These are phyloP conservation scores for Scutellospora calospora DNA, from an alignment of 371 early-diverging fungal species.

Conservation along the genomic window DNA sequence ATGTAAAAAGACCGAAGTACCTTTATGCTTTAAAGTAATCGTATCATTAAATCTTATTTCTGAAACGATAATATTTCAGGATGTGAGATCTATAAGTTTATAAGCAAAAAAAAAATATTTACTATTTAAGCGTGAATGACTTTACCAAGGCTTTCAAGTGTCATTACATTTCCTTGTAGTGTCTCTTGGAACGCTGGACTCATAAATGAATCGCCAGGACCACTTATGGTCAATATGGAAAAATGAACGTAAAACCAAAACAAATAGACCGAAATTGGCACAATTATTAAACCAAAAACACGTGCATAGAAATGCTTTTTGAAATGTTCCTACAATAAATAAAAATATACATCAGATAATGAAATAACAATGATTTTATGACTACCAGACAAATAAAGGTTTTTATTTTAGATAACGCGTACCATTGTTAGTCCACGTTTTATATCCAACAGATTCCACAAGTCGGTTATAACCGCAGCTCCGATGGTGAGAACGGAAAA, in stretches of 20 bases:
- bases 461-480: slow-evolving; percentile 83
- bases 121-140: neutral
- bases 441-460: slow-evolving; percentile 92
- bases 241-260: slow-evolving; percentile 92
- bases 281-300: slow-evolving; percentile 76
- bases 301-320: slow-evolving; percentile 71
- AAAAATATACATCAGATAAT: neutral
- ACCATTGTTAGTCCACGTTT: slow-evolving; percentile 79
- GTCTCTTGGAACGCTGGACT: slow-evolving; percentile 88
- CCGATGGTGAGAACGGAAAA: slow-evolving; percentile 89
- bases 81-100: too few relatives aligned
- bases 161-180: slow-evolving; percentile 75
- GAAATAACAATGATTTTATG: neutral
- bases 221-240: slow-evolving; percentile 69
- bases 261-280: slow-evolving; percentile 88
- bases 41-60: slow-evolving; percentile 85
- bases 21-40: slow-evolving; percentile 81
- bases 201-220: slow-evolving; percentile 95
- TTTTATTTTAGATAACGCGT: slow-evolving; percentile 31
- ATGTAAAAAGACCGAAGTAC: slow-evolving; percentile 81
- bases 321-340: slow-evolving; percentile 61
- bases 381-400: neutral
- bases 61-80: slow-evolving; percentile 41
- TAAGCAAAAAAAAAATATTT: neutral
- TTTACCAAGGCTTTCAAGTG: slow-evolving; percentile 43